Conservation (phyloP, 2,329 filamentous ascomycete genomes). For the Sordariomycetes sp. region DNA sequence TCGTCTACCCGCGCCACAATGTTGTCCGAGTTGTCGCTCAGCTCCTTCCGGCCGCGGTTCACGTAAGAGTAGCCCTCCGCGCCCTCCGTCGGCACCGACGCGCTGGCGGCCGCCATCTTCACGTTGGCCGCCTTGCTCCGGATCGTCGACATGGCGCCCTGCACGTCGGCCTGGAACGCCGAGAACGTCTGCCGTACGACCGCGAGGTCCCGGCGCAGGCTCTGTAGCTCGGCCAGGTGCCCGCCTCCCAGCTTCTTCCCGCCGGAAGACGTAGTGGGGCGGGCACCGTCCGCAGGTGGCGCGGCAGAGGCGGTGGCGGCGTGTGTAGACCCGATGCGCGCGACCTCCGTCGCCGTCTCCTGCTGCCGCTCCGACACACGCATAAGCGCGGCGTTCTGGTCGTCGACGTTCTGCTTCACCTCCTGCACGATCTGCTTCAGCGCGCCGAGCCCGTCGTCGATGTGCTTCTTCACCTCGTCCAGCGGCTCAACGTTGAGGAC, state of each 20-base stretch:
- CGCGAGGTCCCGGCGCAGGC: slow-evolving; percentile 74
- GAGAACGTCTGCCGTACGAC: slow-evolving; percentile 89
- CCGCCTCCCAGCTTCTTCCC: slow-evolving; percentile 35
- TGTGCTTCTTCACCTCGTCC: slow-evolving; percentile 91
- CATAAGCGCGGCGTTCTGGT: slow-evolving; percentile 71
- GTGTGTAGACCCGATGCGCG: slow-evolving; percentile 24
- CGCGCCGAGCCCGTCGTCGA: slow-evolving; percentile 79
- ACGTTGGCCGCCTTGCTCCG: slow-evolving; percentile 70
- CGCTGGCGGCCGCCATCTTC: slow-evolving; percentile 61
- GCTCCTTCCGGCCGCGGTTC: slow-evolving; percentile 70
- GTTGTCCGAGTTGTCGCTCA: slow-evolving; percentile 77
- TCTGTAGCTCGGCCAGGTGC: slow-evolving; percentile 68
- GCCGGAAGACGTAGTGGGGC: slow-evolving; percentile 13
- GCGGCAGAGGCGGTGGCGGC: slow-evolving; percentile 27
- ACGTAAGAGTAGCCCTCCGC: slow-evolving; percentile 80
- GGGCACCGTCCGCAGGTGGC: slow-evolving; percentile 24
- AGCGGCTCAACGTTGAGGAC: slow-evolving; percentile 86
- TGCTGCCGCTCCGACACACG: slow-evolving; percentile 83
- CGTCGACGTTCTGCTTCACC: slow-evolving; percentile 70
- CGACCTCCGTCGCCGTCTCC: slow-evolving; percentile 78
- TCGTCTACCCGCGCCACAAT: slow-evolving; percentile 90
- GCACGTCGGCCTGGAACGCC: slow-evolving; percentile 77
- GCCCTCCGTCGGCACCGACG: slow-evolving; percentile 58
- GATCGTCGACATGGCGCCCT: slow-evolving; percentile 74
- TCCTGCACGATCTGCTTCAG: slow-evolving; percentile 75